phyloP scores from a whole-genome alignment of 176 grass and related monocot genomes.

The Poa annua region DNA sequence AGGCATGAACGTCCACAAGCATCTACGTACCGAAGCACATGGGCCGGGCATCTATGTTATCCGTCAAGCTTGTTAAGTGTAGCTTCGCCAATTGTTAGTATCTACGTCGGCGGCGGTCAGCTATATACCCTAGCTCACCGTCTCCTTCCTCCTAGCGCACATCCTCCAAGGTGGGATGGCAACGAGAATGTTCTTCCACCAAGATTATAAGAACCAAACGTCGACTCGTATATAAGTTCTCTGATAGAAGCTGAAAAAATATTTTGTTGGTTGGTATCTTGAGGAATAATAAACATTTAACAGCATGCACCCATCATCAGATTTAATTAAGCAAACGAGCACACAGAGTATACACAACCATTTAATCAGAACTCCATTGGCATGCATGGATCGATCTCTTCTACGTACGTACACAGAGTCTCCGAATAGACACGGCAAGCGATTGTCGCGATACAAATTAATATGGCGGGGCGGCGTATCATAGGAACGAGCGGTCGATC shows the following conservation, averaged over 20 bases:
- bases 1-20: no score
- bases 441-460: conserved; percentile 18
- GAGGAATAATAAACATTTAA: neutral
- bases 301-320: neutral
- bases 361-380: conserved; percentile 31
- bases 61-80: no score
- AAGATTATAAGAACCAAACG: neutral
- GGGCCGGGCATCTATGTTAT: no score
- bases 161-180: no score
- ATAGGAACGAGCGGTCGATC: neutral
- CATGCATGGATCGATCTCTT: conserved; percentile 35
- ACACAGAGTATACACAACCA: conserved; percentile 21
- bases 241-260: neutral
- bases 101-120: no score
- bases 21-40: no score
- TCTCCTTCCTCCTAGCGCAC: no score
- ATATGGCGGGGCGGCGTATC: neutral
- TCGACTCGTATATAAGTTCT: neutral
- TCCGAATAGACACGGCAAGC: conserved; percentile 11
- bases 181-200: no score
- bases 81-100: no score
- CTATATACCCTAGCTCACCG: no score
- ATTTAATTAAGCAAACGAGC: conserved; percentile 16
- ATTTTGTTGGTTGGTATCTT: neutral
- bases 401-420: conserved; percentile 24